Percentiles rank a stretch among this genome's conserved stretches.
Conservation (phyloP, 257 asterid species). For the Lithospermum erythrorhizon region DNA sequence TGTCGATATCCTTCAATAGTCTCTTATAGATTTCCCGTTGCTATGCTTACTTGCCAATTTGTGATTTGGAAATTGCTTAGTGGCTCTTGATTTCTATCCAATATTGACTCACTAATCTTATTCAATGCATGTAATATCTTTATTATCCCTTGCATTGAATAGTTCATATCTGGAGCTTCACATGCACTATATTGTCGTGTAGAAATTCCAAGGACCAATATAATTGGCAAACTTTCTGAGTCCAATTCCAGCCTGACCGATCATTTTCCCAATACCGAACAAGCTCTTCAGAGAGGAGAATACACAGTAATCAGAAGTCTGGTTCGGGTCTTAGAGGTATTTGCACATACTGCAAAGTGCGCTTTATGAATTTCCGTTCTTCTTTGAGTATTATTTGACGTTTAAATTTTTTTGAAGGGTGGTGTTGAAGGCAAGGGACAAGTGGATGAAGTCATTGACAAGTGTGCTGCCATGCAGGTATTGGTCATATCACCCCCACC, state of each 20-base stretch:
- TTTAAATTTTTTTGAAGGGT: conserved; percentile 52
- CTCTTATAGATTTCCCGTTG: neutral
- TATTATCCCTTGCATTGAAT: neutral
- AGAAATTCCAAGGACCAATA: conserved; percentile 75
- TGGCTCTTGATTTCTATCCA: neutral
- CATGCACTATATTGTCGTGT: conserved; percentile 1
- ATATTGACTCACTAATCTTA: neutral
- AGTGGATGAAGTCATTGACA: conserved; percentile 92
- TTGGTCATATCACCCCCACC: conserved; percentile 6
- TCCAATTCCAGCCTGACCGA: conserved; percentile 44
- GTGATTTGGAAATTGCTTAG: neutral
- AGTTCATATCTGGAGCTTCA: conserved; percentile 3
- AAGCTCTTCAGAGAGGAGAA: conserved; percentile 88
- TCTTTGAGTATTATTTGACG: conserved; percentile 36
- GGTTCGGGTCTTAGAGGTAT: conserved; percentile 89
- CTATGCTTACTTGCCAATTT: neutral
- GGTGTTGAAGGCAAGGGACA: conserved; percentile 98
- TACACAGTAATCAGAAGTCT: conserved; percentile 91
- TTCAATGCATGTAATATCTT: neutral
- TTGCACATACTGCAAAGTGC: conserved; percentile 16
- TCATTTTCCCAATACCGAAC: conserved; percentile 64
- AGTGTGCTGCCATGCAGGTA: conserved; percentile 99
- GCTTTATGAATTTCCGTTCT: conserved; percentile 10
- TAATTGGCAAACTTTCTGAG: conserved; percentile 75
- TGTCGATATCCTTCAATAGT: too few relatives aligned